phyloP scores from a whole-genome alignment of 2,329 filamentous ascomycete genomes.

The Cytospora piceicola region DNA sequence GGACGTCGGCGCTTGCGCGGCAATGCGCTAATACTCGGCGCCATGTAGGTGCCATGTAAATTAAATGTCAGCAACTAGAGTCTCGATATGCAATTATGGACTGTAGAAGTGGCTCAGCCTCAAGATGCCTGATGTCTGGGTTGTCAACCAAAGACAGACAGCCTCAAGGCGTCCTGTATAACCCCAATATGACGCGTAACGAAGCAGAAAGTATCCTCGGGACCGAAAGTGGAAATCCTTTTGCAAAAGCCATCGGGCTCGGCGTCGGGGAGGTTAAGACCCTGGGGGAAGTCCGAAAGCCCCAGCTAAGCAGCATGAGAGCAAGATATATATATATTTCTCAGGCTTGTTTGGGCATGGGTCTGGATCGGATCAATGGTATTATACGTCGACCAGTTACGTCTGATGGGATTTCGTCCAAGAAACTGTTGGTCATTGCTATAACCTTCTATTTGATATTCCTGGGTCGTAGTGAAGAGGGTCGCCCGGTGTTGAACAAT shows the following conservation, averaged over 20 bases:
- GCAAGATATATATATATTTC: neutral
- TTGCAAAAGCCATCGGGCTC: neutral
- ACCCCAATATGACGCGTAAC: constrained; percentile 6
- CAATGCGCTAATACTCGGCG: neutral
- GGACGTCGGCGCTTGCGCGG: constrained; percentile 18
- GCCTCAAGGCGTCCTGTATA: neutral
- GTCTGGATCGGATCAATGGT: neutral
- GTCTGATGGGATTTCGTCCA: neutral
- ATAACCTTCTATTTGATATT: neutral
- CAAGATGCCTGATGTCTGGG: neutral
- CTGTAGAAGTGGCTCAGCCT: neutral
- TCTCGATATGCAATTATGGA: neutral
- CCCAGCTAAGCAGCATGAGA: neutral
- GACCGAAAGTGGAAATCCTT: constrained; percentile 13
- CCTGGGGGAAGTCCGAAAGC: constrained; percentile 37
- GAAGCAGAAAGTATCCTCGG: neutral
- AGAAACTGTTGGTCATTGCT: no score
- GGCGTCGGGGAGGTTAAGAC: constrained; percentile 25
- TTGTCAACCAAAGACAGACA: neutral
- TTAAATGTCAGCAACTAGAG: constrained; percentile 15
- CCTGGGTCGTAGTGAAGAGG: neutral
- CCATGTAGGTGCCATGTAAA: neutral
- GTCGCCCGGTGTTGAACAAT: neutral
- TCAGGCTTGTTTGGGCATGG: constrained; percentile 7
- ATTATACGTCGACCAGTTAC: neutral